phyloP scores from a whole-genome alignment of 2,329 filamentous ascomycete genomes.

The Diaporthe caulivora region DNA sequence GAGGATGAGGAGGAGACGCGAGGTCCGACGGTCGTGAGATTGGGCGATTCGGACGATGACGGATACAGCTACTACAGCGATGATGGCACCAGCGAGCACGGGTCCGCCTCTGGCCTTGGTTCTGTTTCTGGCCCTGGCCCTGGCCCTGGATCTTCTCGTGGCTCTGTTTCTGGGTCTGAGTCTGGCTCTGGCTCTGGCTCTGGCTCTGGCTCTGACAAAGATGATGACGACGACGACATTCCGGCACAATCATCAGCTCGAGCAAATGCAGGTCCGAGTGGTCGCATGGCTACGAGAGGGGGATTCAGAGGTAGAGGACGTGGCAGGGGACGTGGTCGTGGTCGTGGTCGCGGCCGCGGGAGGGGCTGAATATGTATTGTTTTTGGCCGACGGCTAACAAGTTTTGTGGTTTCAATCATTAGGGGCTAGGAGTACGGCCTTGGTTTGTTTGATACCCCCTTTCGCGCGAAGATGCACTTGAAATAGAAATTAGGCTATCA shows the following conservation, averaged over 20 bases:
- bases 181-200: neutral
- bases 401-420: neutral
- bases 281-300: constrained; percentile 29
- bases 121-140: neutral
- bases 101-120: constrained; percentile 13
- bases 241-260: constrained; percentile 26
- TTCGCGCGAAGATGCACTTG: neutral
- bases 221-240: constrained; percentile 43
- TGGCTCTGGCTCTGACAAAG: constrained; percentile 30
- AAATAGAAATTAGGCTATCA: neutral
- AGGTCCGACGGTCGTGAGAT: constrained; percentile 50
- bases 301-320: constrained; percentile 29
- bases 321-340: constrained; percentile 31
- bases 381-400: neutral
- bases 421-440: neutral
- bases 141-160: neutral
- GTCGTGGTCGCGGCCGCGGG: constrained; percentile 22
- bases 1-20: constrained; percentile 42
- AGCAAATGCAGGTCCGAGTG: constrained; percentile 40
- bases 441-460: neutral
- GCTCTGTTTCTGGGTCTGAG: neutral
- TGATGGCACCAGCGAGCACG: constrained; percentile 35
- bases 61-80: constrained; percentile 37
- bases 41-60: constrained; percentile 45
- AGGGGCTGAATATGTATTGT: constrained; percentile 35